Evolutionary conservation across 2,329 filamentous ascomycete genomes (phyloP), one percentile per base, ranked within the genome.

Genomic region (Curvularia lunata): DNA sequence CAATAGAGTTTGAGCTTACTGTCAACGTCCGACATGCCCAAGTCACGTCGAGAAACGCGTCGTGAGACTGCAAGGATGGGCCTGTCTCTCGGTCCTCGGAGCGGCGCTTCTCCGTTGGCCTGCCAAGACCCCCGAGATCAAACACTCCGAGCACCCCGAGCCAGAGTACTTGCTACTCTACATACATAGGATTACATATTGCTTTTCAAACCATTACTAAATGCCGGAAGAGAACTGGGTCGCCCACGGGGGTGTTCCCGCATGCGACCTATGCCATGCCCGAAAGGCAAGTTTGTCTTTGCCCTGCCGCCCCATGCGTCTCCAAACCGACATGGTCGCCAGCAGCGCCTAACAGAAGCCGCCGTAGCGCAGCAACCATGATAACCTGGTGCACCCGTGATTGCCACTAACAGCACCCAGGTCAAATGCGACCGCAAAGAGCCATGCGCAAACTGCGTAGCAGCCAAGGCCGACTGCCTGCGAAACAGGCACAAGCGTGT

Each of bases 351-450:
- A n/a, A 6, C 32, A 34, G 12, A 16, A 16, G 13, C 13, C 9
- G 13, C 2, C 6, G 13, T 34, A 34, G 32, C 32, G 13, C 32
- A 16, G 32, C 12, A 34, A n/a, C 32, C 32, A 34, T 13, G 13
- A 34, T 9, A 4, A 25, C n/a, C 6, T 12, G 38, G 12, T 54
- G 27, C 16, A 42, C 25, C 19, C 13, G 28, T 23, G 18, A 47
- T n/a, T 34, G 32, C 32, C 34, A 37, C 43, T 52, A 48, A 54
- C 56, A 52, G 23, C 54, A 18, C 43, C 2, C 19, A 75, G 72
- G 70, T 75, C 27, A 75, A 74, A 59, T 75, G 73, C 42, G 68
- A 75, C 54, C 70, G 73, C 23, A 66, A 73, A 45, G 70, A 74
- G 18, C 73, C 73, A 32, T 75, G 73, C 45, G 61, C 62, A 27